Conservation (phyloP, 805 yeast genomes). For the Lachancea fermentati region DNA sequence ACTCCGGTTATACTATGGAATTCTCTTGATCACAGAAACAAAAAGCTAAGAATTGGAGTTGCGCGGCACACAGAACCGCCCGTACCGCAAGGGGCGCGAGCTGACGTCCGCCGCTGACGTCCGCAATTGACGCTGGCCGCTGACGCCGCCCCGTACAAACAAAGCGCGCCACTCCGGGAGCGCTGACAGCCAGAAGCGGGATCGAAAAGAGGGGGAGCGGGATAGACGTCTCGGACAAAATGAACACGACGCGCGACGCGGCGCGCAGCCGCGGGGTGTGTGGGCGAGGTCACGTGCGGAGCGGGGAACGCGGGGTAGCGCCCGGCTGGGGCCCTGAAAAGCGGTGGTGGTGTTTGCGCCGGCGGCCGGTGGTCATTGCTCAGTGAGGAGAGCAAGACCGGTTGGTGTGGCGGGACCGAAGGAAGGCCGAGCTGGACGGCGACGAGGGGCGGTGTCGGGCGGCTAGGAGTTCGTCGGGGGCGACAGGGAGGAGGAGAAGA, state of each 20-base stretch:
- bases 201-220: constrained; percentile 22
- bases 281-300: background rate
- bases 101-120: background rate
- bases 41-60: too few relatives aligned
- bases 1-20: too few relatives aligned
- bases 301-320: background rate
- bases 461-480: too few relatives aligned
- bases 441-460: too few relatives aligned
- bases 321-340: background rate
- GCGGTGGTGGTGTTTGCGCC: background rate
- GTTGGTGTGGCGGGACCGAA: too few relatives aligned
- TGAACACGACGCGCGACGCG: too few relatives aligned
- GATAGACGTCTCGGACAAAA: background rate
- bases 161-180: constrained; percentile 1
- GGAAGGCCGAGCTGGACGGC: too few relatives aligned
- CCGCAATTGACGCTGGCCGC: constrained; percentile 1
- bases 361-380: too few relatives aligned
- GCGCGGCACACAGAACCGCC: background rate
- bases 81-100: background rate
- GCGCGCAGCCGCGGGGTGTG: background rate
- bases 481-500: too few relatives aligned
- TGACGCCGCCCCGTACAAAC: background rate
- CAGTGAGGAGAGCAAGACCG: too few relatives aligned
- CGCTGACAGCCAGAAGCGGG: constrained; percentile 13
- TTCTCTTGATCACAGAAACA: too few relatives aligned